phyloP scores from a whole-genome alignment of 2,329 filamentous ascomycete species.

The Phialocephala subalpina region DNA sequence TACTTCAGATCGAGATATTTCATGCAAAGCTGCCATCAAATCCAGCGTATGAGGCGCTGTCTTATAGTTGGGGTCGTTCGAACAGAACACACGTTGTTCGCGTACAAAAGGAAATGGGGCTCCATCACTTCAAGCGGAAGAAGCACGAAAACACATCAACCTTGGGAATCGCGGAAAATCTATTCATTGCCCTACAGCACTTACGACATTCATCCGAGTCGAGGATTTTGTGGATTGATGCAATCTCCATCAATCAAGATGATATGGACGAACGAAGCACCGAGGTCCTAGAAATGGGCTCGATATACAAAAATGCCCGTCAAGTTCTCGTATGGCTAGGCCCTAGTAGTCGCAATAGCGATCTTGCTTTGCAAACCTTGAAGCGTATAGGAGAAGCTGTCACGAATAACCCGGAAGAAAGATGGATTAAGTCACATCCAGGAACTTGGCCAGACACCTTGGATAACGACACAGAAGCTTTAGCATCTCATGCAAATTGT shows the following conservation, averaged over 20 bases:
- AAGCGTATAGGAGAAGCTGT: conserved; percentile 9
- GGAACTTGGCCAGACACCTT: conserved; percentile 8
- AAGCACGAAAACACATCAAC: background rate
- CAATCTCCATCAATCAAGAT: conserved; percentile 39
- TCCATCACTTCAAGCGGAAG: background rate
- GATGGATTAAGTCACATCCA: background rate
- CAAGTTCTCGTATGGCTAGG: conserved; percentile 39
- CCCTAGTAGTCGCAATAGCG: conserved; percentile 22
- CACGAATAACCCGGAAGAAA: background rate
- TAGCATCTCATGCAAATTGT: background rate
- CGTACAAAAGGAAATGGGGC: background rate
- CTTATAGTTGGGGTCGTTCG: conserved; percentile 24
- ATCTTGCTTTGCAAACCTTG: conserved; percentile 22
- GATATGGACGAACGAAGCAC: conserved; percentile 28
- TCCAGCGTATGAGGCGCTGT: conserved; percentile 25
- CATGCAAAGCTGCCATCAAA: conserved; percentile 6
- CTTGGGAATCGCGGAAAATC: conserved; percentile 22
- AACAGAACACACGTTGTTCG: background rate
- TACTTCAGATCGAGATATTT: conserved; percentile 18
- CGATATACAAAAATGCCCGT: conserved; percentile 33
- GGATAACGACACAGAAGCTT: background rate
- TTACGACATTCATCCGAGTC: conserved; percentile 48
- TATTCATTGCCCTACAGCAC: conserved; percentile 37
- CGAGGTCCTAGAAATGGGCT: conserved; percentile 37
- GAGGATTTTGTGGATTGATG: conserved; percentile 40